Base-by-base conservation (phyloP, 2,329 filamentous ascomycete species). In the Fusarium concolor region DNA sequence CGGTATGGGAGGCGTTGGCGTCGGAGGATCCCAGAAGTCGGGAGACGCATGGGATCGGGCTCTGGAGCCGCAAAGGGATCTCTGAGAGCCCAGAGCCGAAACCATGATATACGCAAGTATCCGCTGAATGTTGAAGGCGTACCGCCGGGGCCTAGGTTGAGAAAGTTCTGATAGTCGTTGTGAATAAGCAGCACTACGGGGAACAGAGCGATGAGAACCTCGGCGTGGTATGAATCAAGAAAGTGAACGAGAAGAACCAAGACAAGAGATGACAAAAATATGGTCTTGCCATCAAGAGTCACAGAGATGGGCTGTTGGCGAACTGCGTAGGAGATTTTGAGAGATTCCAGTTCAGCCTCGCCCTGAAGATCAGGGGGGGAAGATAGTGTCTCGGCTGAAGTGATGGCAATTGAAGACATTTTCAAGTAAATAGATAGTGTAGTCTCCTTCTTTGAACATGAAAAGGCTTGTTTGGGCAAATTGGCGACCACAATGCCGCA, bases 141-240 rank as follows among this genome's bases (percentile, higher is more conserved):
- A 60, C 93, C 93, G 24, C 93, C 93, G 1, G 92, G 92, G 0
- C 93, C 93, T 20, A 96, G 87, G 38, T 86, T 86, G 67, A 95
- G 81, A 79, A 93, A 96, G 76, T 90, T 90, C 53, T 84, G 81
- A 79, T 93, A 96, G 81, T 95, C 92, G 74, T 88, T 87, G 74
- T 88, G 87, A 71, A 92, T 78, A 62, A 86, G 81, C 9, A 87
- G 76, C 29, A 81, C 65, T 26, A 83, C 46, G 2, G 86, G 86
- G 10, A 84, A 76, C n/a, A 85, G 68, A 20, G 83, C 75, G 50
- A 89, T 80, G 47, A 88, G 73, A 49, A 81, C 74, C 67, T 86
- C 82, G 39, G 85, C 81, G 20, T 84, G 70, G n/a, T 76, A 76
- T 6, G 83, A 79, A 31, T 84, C 80, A 43, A 87, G 68, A 56